Conservation (phyloP, 2,329 filamentous ascomycete genomes). For the Colletotrichum sp. region DNA sequence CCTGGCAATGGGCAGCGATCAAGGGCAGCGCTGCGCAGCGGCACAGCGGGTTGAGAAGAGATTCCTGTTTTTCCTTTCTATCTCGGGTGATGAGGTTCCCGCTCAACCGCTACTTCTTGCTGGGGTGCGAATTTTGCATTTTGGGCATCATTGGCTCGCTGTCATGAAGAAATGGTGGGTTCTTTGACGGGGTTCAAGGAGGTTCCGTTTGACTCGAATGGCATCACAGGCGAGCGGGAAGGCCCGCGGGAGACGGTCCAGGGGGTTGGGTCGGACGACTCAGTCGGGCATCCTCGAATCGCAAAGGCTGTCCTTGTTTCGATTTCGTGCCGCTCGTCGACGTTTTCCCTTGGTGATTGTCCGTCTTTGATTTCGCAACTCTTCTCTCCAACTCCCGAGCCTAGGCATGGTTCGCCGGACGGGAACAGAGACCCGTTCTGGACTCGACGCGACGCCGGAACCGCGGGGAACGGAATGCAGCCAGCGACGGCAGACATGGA, state of each 20-base stretch:
- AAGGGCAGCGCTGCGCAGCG: not conserved
- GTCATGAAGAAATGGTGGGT: not conserved
- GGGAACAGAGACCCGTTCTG: not conserved
- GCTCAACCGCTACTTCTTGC: not conserved
- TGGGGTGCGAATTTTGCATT: not conserved
- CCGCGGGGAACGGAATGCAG: not conserved
- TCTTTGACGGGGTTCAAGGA: not conserved
- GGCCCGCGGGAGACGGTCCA: not conserved
- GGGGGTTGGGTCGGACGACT: not conserved
- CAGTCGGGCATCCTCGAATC: not conserved
- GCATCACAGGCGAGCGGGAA: conserved; percentile 3
- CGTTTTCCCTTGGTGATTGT: not conserved
- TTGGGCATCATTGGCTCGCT: not conserved
- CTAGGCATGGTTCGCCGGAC: not conserved
- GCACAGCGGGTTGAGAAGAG: not conserved
- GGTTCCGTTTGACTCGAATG: not conserved
- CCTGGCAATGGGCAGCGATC: not conserved
- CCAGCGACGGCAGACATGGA: not conserved
- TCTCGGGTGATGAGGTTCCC: not conserved
- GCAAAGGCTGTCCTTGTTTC: not conserved
- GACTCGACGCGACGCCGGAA: not conserved
- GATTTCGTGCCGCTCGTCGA: not conserved
- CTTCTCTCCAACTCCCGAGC: not conserved
- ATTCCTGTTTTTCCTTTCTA: not conserved
- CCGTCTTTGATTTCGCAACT: not conserved